Evolutionary conservation across 2,329 filamentous ascomycete genomes (phyloP).

Genomic region (Botrytis medusae): DNA sequence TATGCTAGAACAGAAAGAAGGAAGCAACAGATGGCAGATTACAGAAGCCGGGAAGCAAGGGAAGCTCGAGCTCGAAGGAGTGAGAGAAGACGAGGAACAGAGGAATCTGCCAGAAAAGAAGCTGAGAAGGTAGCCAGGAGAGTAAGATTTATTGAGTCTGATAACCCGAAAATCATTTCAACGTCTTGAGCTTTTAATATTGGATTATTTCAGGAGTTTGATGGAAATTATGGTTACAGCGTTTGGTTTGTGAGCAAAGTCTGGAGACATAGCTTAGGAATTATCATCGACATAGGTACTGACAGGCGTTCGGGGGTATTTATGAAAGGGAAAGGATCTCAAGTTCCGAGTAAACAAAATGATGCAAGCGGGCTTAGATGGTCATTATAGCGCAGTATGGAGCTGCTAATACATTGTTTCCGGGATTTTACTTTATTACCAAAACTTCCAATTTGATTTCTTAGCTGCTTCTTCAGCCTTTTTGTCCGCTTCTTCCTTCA

Average conservation of each 20-base stretch:
- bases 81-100: conserved; percentile 47
- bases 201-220: not conserved
- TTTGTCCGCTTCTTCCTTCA: conserved; percentile 46
- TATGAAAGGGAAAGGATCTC: conserved; percentile 8
- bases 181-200: conserved; percentile 23
- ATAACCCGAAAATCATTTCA: conserved; percentile 25
- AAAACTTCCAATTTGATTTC: conserved; percentile 38
- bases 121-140: conserved; percentile 31
- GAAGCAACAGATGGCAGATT: conserved; percentile 61
- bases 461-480: conserved; percentile 34
- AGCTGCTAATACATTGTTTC: conserved; percentile 7
- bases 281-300: not conserved
- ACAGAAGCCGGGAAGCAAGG: conserved; percentile 60
- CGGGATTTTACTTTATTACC: conserved; percentile 29
- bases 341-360: not conserved
- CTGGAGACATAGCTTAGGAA: not conserved
- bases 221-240: not conserved
- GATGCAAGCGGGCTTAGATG: not conserved
- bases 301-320: not conserved
- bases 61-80: conserved; percentile 58
- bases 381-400: conserved; percentile 11
- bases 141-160: conserved; percentile 36
- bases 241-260: conserved; percentile 10
- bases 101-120: conserved; percentile 25
- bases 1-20: conserved; percentile 57